Base-by-base conservation (phyloP, 495 filamentous ascomycete species). In the Hypomontagnella submonticulosa region DNA sequence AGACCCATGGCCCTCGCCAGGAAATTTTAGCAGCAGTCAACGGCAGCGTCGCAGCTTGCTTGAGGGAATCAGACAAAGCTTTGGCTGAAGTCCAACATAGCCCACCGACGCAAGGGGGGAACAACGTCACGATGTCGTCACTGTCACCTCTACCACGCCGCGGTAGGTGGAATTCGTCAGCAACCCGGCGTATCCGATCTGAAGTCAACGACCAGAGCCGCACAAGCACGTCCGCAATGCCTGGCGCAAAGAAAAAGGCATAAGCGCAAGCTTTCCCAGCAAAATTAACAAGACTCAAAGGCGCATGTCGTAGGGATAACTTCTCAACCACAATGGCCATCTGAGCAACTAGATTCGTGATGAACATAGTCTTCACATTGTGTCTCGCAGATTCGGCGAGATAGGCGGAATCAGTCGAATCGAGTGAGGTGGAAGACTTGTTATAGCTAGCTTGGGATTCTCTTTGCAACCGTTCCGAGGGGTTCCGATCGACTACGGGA, bases 231-330 rank as follows among this genome's bases (percentile, higher is more conserved):
- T 97, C 93, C 36, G 92, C 90, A 56, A 97, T 84, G 13, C 92
- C 92, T 0, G 93, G 90, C 37, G 92, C 95, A 74, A 97, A 98
- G 72, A 95, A 96, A 76, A 97, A 99, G 33, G 95, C 95, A 76
- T 97, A 97, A 7, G 95, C 95, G 67, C 88, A 90, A 12, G 92
- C 92, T 75, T 96, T 97, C 50, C 94, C 95, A 71, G 92, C 95
- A 77, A 97, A 99, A 32, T 89, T 88, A 44, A 98, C 93, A 60
- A 98, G 76, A 71, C 91, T 96, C 36, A 91, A 87, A n/a, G 95
- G 91, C n/a, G 92, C 91, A 70, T 91, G 89, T 69, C 92, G 86
- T 66, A 92, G 79, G 6, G 91, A 93, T 90, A 98, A 91, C 70
- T 92, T 92, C 58, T 97, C 93, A 4, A 97, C 90, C 32, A 95